Base-by-base conservation (phyloP, 1,284 basidiomycete genomes). In the Phylloporus gajari region DNA sequence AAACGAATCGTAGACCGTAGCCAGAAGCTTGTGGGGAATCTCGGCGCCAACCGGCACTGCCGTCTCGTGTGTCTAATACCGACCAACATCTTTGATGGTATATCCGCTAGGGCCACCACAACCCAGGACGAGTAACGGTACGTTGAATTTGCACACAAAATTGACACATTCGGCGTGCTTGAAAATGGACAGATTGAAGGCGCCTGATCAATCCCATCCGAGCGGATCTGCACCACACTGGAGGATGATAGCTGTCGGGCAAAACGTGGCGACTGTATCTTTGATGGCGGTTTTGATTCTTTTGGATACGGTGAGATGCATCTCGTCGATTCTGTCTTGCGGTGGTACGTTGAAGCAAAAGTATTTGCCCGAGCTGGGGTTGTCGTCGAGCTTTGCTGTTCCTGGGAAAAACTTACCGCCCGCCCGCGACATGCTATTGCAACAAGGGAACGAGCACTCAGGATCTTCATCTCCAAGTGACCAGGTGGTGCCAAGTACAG, bases 21-120 rank as follows among this genome's bases (percentile, higher is more conserved):
- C 85, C 0, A 98, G 97, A 9, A 99, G 90, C 70, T 94, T 91
- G 82, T 97, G 94, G 0, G 96, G 93, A 21, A 99, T 90, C 25
- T 89, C 85, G 1, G 93, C 91, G 25, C 96, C 95, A 38, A 97
- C 92, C n/a, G 97, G 89, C 1, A 99, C 94, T 9, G 95, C 93
- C 0, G 98, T 99, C 84, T 99, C 97, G 86, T 99, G 98, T 15
- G 97, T 94, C 97, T 97, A 99, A 81, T 97, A 99, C n/a, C 97
- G 91, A 60, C 95, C 95, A 69, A 99, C 97, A 77, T 97, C 97
- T 81, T 95, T 95, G 78, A 97, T 95, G 3, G 95, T 97, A 82
- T 99, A 99, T 0, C 97, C 97, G 2, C n/a, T n/a, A n/a, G n/a
- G n/a, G n/a, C n/a, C n/a, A n/a, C 97, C 97, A 2, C 97, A 97